These are phyloP conservation scores for Aspergillus leporis DNA, from an alignment of 495 filamentous ascomycete genomes.

Conservation along the genomic window DNA sequence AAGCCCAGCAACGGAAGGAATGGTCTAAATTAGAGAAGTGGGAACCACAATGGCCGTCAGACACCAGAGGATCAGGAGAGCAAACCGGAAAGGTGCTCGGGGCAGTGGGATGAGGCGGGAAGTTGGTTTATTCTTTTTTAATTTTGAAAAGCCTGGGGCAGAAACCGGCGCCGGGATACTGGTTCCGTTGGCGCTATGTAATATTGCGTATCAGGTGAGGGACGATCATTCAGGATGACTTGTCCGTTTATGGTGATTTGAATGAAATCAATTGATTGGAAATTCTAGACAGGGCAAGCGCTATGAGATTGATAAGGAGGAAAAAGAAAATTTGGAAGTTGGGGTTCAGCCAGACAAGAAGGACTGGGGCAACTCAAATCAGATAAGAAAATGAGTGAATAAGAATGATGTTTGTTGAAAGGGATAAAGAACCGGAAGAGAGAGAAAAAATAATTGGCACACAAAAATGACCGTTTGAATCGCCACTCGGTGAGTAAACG, in stretches of 20 bases:
- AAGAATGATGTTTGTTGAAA: not conserved
- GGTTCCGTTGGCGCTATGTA: constrained; percentile 26
- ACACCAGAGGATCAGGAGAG: constrained; percentile 9
- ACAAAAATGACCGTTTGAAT: not conserved
- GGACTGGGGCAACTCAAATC: not conserved
- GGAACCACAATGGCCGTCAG: constrained; percentile 12
- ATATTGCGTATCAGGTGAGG: constrained; percentile 13
- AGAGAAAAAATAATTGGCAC: not conserved
- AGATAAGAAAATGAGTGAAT: not conserved
- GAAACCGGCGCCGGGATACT: constrained; percentile 24
- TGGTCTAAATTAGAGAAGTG: constrained; percentile 13
- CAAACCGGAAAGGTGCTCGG: not conserved
- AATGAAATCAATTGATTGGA: not conserved
- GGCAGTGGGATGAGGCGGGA: constrained; percentile 33
- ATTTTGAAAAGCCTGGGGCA: constrained; percentile 27
- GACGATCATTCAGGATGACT: constrained; percentile 12
- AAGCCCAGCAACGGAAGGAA: constrained; percentile 7
- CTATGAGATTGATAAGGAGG: no score
- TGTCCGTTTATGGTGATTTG: constrained; percentile 3
- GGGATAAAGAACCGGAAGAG: not conserved
- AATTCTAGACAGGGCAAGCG: not conserved
- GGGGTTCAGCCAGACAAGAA: no score
- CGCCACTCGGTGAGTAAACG: constrained; percentile 17
- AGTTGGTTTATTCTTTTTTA: constrained; percentile 4
- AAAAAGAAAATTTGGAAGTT: no score